These are phyloP conservation scores for Sechiopsis laciniata DNA, from an alignment of 306 rosid genomes.

Conservation along the genomic window DNA sequence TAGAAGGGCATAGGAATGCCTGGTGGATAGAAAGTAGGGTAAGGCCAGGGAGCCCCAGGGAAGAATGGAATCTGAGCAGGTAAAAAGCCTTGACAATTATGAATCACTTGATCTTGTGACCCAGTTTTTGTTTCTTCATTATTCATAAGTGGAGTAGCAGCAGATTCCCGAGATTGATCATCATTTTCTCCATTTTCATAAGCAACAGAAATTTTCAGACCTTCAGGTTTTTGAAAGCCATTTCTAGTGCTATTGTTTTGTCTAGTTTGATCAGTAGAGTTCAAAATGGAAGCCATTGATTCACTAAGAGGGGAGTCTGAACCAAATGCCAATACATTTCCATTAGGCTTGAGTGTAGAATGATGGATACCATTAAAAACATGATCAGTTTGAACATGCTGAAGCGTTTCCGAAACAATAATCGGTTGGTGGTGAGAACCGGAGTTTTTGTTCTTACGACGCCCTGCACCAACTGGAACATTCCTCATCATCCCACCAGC, in stretches of 20 bases:
- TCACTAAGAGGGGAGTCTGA: constrained; percentile 38
- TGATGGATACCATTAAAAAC: constrained; percentile 28
- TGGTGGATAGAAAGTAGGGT: constrained; percentile 45
- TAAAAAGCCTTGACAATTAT: constrained; percentile 32
- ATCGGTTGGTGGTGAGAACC: constrained; percentile 42
- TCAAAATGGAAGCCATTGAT: constrained; percentile 45
- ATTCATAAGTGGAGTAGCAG: constrained; percentile 27
- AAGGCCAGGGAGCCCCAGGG: constrained; percentile 50
- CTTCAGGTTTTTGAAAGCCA: constrained; percentile 38
- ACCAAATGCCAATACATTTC: constrained; percentile 39
- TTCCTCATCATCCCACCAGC: constrained; percentile 57
- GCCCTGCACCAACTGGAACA: constrained; percentile 54
- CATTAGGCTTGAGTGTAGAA: constrained; percentile 29
- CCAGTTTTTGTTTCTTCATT: constrained; percentile 30
- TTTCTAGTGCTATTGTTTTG: constrained; percentile 21
- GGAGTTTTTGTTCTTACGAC: constrained; percentile 48
- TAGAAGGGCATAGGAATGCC: constrained; percentile 42
- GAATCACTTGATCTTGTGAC: constrained; percentile 36
- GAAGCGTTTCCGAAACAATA: constrained; percentile 35
- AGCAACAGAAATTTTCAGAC: constrained; percentile 29
- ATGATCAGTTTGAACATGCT: constrained; percentile 26
- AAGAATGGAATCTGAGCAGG: constrained; percentile 38
- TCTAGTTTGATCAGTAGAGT: constrained; percentile 34
- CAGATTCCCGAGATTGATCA: constrained; percentile 27
- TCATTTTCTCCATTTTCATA: constrained; percentile 28